Conservation (phyloP, 176 grass and related monocot genomes). For the Bothriochloa decipiens region DNA sequence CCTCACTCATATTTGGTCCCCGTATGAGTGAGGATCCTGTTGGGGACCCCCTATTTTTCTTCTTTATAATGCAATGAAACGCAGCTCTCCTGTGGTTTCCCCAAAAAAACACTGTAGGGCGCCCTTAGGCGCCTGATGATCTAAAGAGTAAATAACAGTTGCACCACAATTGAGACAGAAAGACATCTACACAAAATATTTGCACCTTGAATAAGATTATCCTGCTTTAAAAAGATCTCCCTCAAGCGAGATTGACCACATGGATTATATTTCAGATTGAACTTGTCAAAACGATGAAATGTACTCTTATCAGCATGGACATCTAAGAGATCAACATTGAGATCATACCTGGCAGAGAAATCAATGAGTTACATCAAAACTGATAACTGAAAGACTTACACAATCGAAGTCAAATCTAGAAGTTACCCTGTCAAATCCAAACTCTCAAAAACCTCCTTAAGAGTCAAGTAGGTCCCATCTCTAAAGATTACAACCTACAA, state of each 20-base stretch:
- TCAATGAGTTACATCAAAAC: conserved; percentile 1
- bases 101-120: too few relatives aligned
- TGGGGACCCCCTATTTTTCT: too few relatives aligned
- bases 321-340: conserved; percentile 96
- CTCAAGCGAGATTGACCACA: conserved; percentile 91
- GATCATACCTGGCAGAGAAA: conserved; percentile 72
- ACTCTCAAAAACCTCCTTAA: conserved; percentile 96
- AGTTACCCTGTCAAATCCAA: conserved; percentile 94
- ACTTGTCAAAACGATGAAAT: conserved; percentile 99
- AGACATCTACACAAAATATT: conserved; percentile 30
- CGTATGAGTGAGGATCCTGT: too few relatives aligned
- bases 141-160: conserved; percentile 36
- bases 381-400: conserved; percentile 5
- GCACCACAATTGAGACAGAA: conserved; percentile 4
- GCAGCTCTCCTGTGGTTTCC: too few relatives aligned
- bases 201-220: conserved; percentile 96
- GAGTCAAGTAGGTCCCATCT: conserved; percentile 94
- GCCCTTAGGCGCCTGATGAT: too few relatives aligned
- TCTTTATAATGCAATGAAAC: too few relatives aligned
- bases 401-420: conserved; percentile 7
- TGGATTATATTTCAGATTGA: conserved; percentile 97
- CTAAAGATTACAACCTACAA: conserved; percentile 95
- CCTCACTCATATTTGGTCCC: too few relatives aligned
- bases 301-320: conserved; percentile 99
- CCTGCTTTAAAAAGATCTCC: conserved; percentile 96